Evolutionary conservation across 257 asterid genomes (phyloP).

Genomic region (Scutellaria barbata): DNA sequence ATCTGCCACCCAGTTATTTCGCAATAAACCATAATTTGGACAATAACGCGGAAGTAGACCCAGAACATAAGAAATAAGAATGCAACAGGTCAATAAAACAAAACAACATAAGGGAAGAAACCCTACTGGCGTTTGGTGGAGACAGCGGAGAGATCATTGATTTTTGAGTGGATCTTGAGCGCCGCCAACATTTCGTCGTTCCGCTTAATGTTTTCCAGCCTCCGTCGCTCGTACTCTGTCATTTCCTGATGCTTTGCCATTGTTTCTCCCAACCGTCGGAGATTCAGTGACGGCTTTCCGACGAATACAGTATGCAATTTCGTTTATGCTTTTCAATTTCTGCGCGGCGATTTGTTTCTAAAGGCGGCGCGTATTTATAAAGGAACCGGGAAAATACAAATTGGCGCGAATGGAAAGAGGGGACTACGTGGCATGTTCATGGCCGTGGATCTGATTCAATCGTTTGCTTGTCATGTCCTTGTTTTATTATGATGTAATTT

Average conservation of each 20-base stretch:
- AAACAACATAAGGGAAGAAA: background rate
- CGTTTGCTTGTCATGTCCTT: background rate
- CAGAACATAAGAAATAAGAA: background rate
- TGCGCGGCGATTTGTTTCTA: background rate
- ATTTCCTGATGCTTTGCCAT: constrained; percentile 51
- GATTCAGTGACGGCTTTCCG: background rate
- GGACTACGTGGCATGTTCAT: constrained; percentile 34
- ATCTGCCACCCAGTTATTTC: constrained; percentile 13
- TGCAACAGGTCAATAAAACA: no score
- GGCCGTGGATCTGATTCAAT: background rate
- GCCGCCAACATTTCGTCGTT: constrained; percentile 82
- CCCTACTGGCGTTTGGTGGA: constrained; percentile 63
- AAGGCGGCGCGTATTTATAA: constrained; percentile 16
- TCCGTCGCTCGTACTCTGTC: constrained; percentile 78
- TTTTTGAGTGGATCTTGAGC: constrained; percentile 68
- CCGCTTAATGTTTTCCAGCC: constrained; percentile 84
- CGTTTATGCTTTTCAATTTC: background rate
- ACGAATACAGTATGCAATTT: background rate
- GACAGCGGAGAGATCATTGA: constrained; percentile 54
- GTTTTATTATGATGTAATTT: no score
- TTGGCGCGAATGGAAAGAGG: constrained; percentile 37
- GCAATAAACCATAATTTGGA: background rate
- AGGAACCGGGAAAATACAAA: background rate
- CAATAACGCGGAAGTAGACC: background rate
- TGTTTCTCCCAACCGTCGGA: constrained; percentile 1